Percentiles rank a stretch among this genome's conserved stretches.
phyloP scores from a whole-genome alignment of 371 early-diverging fungal genomes.

The Mortierella sp. region DNA sequence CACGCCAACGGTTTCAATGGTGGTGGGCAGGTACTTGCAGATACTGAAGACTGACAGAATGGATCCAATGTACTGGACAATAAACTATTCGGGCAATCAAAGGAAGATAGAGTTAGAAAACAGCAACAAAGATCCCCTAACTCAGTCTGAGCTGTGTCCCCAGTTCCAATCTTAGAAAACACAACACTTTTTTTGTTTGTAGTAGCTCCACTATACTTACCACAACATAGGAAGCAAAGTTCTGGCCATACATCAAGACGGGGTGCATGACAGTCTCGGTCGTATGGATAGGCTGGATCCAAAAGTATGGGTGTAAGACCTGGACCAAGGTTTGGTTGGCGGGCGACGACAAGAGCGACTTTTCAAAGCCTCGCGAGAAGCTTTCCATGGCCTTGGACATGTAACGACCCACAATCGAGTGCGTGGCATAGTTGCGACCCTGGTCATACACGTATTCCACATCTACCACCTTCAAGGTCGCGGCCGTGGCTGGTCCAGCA shows the following conservation, averaged over 20 bases:
- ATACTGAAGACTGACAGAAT: conserved; percentile 48
- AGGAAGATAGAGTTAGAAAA: not conserved
- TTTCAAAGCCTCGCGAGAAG: conserved; percentile 31
- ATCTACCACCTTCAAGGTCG: conserved; percentile 22
- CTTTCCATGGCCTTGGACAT: conserved; percentile 31
- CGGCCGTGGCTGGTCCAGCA: conserved; percentile 24
- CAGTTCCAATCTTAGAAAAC: too few relatives aligned
- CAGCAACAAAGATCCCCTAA: too few relatives aligned
- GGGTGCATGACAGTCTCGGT: conserved; percentile 45
- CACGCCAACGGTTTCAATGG: conserved; percentile 50
- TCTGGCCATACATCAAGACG: conserved; percentile 49
- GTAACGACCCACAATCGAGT: conserved; percentile 44
- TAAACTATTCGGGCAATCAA: conserved; percentile 23
- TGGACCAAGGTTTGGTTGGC: conserved; percentile 45
- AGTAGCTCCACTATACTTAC: too few relatives aligned
- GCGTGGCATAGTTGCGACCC: conserved; percentile 48
- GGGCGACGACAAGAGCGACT: conserved; percentile 32
- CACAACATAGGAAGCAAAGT: conserved; percentile 48
- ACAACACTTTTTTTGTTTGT: too few relatives aligned
- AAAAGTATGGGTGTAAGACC: conserved; percentile 37
- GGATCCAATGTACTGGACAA: conserved; percentile 50
- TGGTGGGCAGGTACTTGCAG: conserved; percentile 49
- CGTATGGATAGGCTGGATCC: conserved; percentile 38
- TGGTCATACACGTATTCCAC: conserved; percentile 54
- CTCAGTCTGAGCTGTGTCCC: too few relatives aligned